Evolutionary conservation across 768 basidiomycete species (phyloP), one percentile per base, ranked within the genome.

Genomic region (Trametopsis cervina): DNA sequence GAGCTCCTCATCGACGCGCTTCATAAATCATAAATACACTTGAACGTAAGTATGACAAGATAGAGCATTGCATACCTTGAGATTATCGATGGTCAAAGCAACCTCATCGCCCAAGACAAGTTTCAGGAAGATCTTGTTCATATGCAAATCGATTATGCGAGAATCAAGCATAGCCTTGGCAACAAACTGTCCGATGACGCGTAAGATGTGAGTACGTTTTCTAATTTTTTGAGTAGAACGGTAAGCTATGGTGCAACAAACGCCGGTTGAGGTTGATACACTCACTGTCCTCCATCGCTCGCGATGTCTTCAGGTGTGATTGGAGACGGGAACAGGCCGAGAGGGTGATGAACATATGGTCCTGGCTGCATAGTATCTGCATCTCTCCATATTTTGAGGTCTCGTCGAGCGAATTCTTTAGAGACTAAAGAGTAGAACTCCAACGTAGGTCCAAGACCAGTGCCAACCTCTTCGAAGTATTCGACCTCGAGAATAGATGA

Each of bases 391-490:
- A 97, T 76, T 66, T 88, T 87, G 56, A 97, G 69, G 51, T 89
- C 82, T 57, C 85, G 80, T 46, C 89, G 73, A 0, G 92, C 92
- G 63, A 98, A 98, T 65, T 97, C 96, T 58, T 84, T 88, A 37
- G 90, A 95, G 6, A 93, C 96, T 42, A 98, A 69, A n/a, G 94
- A 89, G 65, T 98, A 99, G 69, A 99, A 99, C 68, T 99, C 96
- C 20, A 98, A 75, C 21, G 96, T 98, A 5, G 96, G 96, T 2
- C 96, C 96, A 10, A 99, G 72, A 17, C 96, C 96, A 6, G 95
- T 98, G 17, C 96, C 96, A 41, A 97, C 94, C 71, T 99, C 96
- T 60, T 96, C 92, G 60, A 97, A 97, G 69, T 97, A 98, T 69
- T 99, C 94, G 43, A 98, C 92, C 63, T 99, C 96, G 36, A 99